These are phyloP conservation scores for Lactarius hengduanensis DNA, from an alignment of 768 basidiomycete genomes.

Conservation along the genomic window DNA sequence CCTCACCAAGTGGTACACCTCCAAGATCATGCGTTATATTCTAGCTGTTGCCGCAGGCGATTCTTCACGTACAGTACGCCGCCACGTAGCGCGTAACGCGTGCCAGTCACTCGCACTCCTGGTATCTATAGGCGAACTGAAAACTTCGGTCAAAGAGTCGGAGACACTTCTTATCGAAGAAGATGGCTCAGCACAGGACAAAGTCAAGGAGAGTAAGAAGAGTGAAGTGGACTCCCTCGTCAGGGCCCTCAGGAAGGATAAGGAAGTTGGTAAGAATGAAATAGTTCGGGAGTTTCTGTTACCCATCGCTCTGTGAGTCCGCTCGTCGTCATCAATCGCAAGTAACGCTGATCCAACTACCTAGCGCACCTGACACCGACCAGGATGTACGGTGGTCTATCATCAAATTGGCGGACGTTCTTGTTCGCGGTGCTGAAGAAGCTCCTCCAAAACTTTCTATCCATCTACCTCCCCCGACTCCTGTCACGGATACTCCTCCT, in stretches of 20 bases:
- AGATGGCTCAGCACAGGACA: conserved; percentile 71
- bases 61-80: conserved; percentile 74
- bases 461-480: conserved; percentile 68
- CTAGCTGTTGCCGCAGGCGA: conserved; percentile 86
- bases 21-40: conserved; percentile 82
- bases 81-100: conserved; percentile 83
- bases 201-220: conserved; percentile 67
- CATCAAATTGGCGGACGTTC: conserved; percentile 86
- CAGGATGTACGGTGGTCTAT: conserved; percentile 89
- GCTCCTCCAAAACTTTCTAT: conserved; percentile 83
- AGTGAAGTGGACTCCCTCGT: conserved; percentile 83
- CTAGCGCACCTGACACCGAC: conserved; percentile 72
- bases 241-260: conserved; percentile 83
- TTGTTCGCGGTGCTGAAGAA: conserved; percentile 82
- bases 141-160: conserved; percentile 64
- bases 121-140: conserved; percentile 90
- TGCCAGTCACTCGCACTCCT: conserved; percentile 85
- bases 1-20: conserved; percentile 84
- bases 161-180: conserved; percentile 84
- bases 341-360: conserved; percentile 1
- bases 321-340: neutral
- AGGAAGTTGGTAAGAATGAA: conserved; percentile 80
- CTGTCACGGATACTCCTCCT: conserved; percentile 60
- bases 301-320: conserved; percentile 72
- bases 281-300: conserved; percentile 76